Evolutionary conservation across 768 basidiomycete species (phyloP), one percentile per base, ranked within the genome.

Genomic region (Atractiella rhizophila): DNA sequence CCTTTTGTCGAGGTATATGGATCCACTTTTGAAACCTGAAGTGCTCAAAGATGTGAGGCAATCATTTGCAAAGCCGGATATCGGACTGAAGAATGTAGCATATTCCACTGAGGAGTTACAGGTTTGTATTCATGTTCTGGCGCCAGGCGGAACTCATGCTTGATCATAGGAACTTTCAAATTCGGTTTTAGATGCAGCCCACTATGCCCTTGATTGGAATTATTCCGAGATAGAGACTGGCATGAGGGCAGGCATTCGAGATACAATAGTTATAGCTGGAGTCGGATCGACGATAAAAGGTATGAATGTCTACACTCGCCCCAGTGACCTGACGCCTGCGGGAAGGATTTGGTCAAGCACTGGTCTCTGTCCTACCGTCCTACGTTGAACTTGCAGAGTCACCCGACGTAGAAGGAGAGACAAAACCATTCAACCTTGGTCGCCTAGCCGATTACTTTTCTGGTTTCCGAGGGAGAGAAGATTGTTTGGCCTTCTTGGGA

Each of bases 371-470:
- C 26, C 60, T 82, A 21, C 61, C 69, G 4, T 62, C 76, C 4
- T 79, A 66, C 55, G 62, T 71, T 28, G 60, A 76, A 32, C 62
- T 59, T 36, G 68, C 65, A 39, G 62, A 70, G 3, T 76, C 81
- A 16, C 36, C 42, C 32, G 37, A 38, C 12, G 35, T 42, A 5
- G 44, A 40, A 26, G 28, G 76, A 18, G 79, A 80, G 50, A 64
- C 79, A n/a, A 68, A 70, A 24, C 58, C 60, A 23, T 68, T 72
- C 29, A 68, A 71, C 19, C 63, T 71, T 5, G 55, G 80, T 37
- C 67, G 62, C 27, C 67, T 83, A 7, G 82, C 83, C 1, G 82
- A 86, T 25, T 86, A 85, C 57, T 91, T 82, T 55, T 74, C 76
- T 7, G 81, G 86, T 56, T 91, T 48, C 42, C 51, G 49, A 42